Evolutionary conservation across 768 basidiomycete species (phyloP).

Genomic region (Pulveroboletus sp.): DNA sequence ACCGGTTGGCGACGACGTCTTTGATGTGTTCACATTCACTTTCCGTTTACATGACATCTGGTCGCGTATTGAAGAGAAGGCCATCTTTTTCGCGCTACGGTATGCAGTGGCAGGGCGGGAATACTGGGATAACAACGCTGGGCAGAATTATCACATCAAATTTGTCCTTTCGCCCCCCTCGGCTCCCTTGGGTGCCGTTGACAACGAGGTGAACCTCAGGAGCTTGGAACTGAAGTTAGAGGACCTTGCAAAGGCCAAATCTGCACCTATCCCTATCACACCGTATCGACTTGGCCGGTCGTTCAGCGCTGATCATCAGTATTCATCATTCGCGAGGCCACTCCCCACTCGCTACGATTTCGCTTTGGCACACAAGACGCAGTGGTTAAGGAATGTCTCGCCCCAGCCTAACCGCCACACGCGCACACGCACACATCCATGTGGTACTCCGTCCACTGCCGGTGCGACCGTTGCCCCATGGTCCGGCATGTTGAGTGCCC

Average conservation of each 20-base stretch:
- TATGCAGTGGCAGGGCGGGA: slow-evolving; percentile 69
- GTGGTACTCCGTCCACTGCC: slow-evolving; percentile 36
- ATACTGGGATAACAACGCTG: slow-evolving; percentile 89
- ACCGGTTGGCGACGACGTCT: slow-evolving; percentile 31
- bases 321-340: slow-evolving; percentile 30
- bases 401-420: slow-evolving; percentile 18
- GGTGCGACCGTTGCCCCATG: slow-evolving; percentile 36
- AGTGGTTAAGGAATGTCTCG: slow-evolving; percentile 17
- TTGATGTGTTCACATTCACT: slow-evolving; percentile 74
- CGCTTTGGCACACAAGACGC: slow-evolving; percentile 43
- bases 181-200: slow-evolving; percentile 28
- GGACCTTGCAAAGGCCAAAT: slow-evolving; percentile 44
- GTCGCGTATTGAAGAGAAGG: slow-evolving; percentile 75
- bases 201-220: slow-evolving; percentile 43
- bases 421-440: slow-evolving; percentile 49
- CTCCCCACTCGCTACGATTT: slow-evolving; percentile 58
- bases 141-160: slow-evolving; percentile 70
- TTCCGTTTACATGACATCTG: slow-evolving; percentile 78
- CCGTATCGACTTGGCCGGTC: slow-evolving; percentile 16
- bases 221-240: slow-evolving; percentile 66
- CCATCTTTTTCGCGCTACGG: slow-evolving; percentile 71
- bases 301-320: slow-evolving; percentile 27
- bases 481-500: slow-evolving; percentile 17
- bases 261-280: slow-evolving; percentile 14
- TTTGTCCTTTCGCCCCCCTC: slow-evolving; percentile 41